Percentiles rank a stretch among this genome's conserved stretches.
Evolutionary conservation across 2,329 filamentous ascomycete genomes (phyloP).

Genomic region (Scedosporium boydii): DNA sequence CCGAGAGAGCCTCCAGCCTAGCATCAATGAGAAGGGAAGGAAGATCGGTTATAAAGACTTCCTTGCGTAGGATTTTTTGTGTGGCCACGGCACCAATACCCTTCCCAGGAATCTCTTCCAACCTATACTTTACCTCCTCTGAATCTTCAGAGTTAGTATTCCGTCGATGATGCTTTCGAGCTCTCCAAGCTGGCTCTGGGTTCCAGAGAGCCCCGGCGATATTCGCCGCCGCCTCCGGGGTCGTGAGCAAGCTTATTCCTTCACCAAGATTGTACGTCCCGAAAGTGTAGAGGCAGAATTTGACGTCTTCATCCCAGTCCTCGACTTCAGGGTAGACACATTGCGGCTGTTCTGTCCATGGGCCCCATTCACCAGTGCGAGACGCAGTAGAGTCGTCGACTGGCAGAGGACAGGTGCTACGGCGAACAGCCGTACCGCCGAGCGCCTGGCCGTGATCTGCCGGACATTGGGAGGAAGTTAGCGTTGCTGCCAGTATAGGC

Average conservation of each 20-base stretch:
- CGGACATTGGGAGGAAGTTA: background rate
- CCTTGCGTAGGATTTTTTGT: conserved; percentile 19
- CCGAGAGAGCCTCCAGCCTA: background rate
- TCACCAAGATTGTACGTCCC: conserved; percentile 12
- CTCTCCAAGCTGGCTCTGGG: conserved; percentile 5
- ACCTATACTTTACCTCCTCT: conserved; percentile 12
- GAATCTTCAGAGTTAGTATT: background rate
- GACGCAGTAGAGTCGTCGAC: background rate
- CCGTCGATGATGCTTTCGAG: background rate
- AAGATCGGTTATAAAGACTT: conserved; percentile 24
- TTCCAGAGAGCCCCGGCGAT: conserved; percentile 19
- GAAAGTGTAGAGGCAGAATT: conserved; percentile 18
- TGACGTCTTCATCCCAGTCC: conserved; percentile 4
- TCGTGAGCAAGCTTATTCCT: conserved; percentile 25
- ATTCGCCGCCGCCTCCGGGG: conserved; percentile 21
- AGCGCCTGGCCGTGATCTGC: background rate
- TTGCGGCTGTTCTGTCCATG: conserved; percentile 16
- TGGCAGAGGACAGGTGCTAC: background rate
- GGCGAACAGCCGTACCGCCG: background rate
- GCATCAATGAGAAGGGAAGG: conserved; percentile 20
- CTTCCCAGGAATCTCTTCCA: conserved; percentile 19
- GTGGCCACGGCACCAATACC: conserved; percentile 24
- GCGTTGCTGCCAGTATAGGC: background rate
- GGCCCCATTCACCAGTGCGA: conserved; percentile 11
- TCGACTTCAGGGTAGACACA: conserved; percentile 9